phyloP scores from a whole-genome alignment of 2,329 filamentous ascomycete genomes.

The Colletotrichum sp. region DNA sequence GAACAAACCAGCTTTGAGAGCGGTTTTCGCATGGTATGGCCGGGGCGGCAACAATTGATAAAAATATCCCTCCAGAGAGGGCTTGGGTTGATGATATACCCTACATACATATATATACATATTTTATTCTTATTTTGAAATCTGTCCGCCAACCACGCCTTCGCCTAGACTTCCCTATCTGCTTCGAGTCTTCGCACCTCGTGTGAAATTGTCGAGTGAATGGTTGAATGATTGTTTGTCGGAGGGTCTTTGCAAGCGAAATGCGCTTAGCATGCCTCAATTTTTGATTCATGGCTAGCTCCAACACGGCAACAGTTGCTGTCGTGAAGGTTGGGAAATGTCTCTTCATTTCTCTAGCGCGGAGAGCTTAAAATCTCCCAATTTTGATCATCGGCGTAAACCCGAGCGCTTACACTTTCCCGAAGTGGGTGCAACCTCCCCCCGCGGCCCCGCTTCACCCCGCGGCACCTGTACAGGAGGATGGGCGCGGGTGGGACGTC shows the following conservation, averaged over 20 bases:
- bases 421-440: neutral
- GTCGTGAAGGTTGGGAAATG: neutral
- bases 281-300: neutral
- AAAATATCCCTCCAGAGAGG: neutral
- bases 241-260: neutral
- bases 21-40: neutral
- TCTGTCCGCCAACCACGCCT: neutral
- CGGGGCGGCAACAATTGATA: neutral
- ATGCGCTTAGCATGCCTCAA: neutral
- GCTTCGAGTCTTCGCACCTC: neutral
- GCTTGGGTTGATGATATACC: constrained; percentile 9
- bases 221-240: neutral
- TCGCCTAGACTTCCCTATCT: neutral
- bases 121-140: neutral
- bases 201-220: neutral
- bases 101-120: neutral
- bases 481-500: neutral
- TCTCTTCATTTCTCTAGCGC: neutral
- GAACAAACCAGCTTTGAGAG: constrained; percentile 14
- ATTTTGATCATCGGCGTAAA: neutral
- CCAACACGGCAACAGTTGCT: constrained; percentile 4
- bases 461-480: neutral
- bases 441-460: constrained; percentile 14
- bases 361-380: constrained; percentile 7
- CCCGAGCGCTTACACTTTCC: constrained; percentile 13